Evolutionary conservation across 1,284 basidiomycete genomes (phyloP).

Genomic region (Cystobasidiaceae sp.): DNA sequence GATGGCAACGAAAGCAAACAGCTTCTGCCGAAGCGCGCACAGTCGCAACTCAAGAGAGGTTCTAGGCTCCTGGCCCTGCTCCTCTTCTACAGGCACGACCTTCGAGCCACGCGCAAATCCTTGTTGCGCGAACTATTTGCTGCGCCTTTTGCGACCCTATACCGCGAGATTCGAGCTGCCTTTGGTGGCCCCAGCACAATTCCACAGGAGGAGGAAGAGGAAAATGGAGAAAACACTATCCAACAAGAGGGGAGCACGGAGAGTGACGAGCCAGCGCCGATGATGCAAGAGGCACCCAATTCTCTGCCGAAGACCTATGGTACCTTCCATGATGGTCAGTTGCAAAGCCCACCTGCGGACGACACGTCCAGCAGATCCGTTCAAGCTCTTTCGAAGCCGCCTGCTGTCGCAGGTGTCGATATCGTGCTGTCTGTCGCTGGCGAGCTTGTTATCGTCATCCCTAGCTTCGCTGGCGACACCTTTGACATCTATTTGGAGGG

Average conservation of each 20-base stretch:
- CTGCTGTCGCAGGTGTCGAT: neutral
- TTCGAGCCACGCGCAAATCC: neutral
- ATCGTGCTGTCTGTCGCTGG: neutral
- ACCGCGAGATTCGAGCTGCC: neutral
- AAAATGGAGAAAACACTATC: too few relatives aligned
- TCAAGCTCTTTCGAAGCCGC: too few relatives aligned
- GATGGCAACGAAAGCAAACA: too few relatives aligned
- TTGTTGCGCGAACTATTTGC: constrained; percentile 9
- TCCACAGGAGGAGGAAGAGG: neutral
- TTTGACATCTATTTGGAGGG: neutral
- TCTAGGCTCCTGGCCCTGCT: constrained; percentile 13
- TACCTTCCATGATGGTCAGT: neutral
- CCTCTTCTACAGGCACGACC: constrained; percentile 18
- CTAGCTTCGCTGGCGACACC: neutral
- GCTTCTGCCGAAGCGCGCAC: too few relatives aligned
- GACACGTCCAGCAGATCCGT: too few relatives aligned
- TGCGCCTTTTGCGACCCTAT: constrained; percentile 11
- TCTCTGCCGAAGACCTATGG: neutral
- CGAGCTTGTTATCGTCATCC: neutral
- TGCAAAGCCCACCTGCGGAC: too few relatives aligned
- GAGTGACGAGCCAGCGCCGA: neutral
- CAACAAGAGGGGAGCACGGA: too few relatives aligned
- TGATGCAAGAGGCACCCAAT: neutral
- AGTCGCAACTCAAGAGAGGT: neutral
- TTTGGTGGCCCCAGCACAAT: constrained; percentile 1